Percentiles rank a stretch among this genome's conserved stretches.
phyloP scores from a whole-genome alignment of 225 moss, liverwort and hornwort species.

The Rhytidiadelphus loreus region DNA sequence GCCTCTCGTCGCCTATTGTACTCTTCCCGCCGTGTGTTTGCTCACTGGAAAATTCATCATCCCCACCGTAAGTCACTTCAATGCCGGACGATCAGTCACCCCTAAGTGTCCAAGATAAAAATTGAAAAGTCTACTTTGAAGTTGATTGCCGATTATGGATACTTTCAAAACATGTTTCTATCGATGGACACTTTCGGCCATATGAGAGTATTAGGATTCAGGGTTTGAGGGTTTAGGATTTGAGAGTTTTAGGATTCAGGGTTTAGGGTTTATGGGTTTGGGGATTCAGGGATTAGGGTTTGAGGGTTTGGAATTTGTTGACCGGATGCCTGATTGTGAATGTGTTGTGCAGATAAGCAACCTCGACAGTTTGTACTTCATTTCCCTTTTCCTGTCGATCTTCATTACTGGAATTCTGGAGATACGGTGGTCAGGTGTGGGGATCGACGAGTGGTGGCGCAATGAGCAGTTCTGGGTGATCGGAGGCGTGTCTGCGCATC shows the following conservation, averaged over 20 bases:
- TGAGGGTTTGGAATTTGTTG: neutral
- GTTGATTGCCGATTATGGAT: neutral
- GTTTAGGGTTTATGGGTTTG: neutral
- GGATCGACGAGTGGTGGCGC: conserved; percentile 97
- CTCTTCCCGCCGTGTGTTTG: conserved; percentile 84
- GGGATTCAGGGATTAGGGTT: neutral
- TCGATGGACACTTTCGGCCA: neutral
- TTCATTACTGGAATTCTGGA: conserved; percentile 92
- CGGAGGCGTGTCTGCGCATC: conserved; percentile 82
- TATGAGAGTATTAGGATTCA: neutral
- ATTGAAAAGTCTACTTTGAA: neutral
- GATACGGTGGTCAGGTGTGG: conserved; percentile 86
- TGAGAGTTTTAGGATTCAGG: neutral
- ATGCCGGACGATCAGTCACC: neutral
- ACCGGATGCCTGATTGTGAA: neutral
- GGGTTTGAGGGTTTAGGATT: neutral
- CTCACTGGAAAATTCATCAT: conserved; percentile 95
- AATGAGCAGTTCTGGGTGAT: conserved; percentile 99
- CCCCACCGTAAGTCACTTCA: conserved; percentile 53
- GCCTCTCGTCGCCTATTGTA: conserved; percentile 88
- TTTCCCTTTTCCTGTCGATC: conserved; percentile 77
- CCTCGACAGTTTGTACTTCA: conserved; percentile 82
- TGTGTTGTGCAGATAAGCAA: conserved; percentile 62
- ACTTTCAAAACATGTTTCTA: neutral
- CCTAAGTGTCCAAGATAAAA: neutral